Base-by-base conservation (phyloP, 2,329 filamentous ascomycete species). In the Aspergillus hiratsukae region DNA sequence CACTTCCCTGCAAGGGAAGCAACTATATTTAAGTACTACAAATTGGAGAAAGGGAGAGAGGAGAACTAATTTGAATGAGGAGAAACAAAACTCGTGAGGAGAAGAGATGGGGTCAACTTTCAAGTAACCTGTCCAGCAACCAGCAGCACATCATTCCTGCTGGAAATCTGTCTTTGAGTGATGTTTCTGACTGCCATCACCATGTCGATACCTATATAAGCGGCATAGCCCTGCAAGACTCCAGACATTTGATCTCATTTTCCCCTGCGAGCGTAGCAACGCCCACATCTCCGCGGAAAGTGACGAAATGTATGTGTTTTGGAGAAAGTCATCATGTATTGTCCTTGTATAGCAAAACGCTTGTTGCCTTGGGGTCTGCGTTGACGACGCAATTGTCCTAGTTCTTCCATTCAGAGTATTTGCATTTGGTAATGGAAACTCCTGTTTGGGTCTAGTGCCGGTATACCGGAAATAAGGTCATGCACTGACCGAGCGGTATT, bases 341-440 rank as follows among this genome's bases (percentile, higher is more conserved):
- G 28, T 7, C 9, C 17, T 19, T 5, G 43, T 46, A 46, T 3
- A 46, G 49, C 27, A 37, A 23, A 51, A 25, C 31, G 31, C 6
- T 25, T 25, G 19, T 23, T 27, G 4, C 28, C 21, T 55, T 35
- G 11, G 23, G 35, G 29, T 19, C 31, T 48, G 40, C 21, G 9
- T 40, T 27, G 43, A 23, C 27, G 46, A 45, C 55, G 48, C 23
- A 48, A 31, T 11, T 49, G 45, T 45, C 48, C 21, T 29, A 21
- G 41, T 17, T 64, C 65, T 64, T 55, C 71, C 72, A 72, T 54
- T 71, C 67, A 73, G 49, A 49, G 51, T 28, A 52, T 68, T 72
- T 71, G 60, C 48, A 61, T 74, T 72, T 64, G 59, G 69, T 74
- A 73, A 73, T 61, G 64, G 62, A 71, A 72, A 72, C 48, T 61